phyloP scores from a whole-genome alignment of 768 basidiomycete species.

The Wakefieldia striispora region DNA sequence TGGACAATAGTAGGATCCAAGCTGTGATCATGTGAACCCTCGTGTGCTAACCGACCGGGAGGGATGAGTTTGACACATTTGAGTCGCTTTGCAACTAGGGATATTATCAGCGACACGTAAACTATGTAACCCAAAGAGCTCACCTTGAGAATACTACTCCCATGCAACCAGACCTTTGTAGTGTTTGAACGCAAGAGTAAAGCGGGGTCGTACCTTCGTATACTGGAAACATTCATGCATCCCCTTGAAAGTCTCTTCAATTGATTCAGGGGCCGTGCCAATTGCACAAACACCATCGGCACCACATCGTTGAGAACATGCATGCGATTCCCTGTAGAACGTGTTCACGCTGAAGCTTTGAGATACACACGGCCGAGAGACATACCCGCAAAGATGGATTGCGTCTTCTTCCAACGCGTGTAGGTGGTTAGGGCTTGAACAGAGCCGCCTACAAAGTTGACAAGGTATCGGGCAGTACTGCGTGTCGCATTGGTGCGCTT shows the following conservation, averaged over 20 bases:
- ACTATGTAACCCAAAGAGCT: not conserved
- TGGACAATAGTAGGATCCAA: conserved; percentile 44
- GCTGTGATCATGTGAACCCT: conserved; percentile 50
- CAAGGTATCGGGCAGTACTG: conserved; percentile 55
- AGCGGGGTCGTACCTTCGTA: conserved; percentile 45
- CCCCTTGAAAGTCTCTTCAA: conserved; percentile 61
- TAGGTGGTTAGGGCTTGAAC: conserved; percentile 46
- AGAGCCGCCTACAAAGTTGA: conserved; percentile 53
- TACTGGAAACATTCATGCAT: conserved; percentile 60
- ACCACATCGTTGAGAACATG: conserved; percentile 43
- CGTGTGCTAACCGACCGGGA: conserved; percentile 39
- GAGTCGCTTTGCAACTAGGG: conserved; percentile 47
- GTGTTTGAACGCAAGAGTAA: not conserved
- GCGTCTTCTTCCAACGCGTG: conserved; percentile 43
- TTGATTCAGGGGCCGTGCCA: conserved; percentile 51
- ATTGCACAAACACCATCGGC: conserved; percentile 55
- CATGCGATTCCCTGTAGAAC: conserved; percentile 41
- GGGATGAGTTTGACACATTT: conserved; percentile 49
- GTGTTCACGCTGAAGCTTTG: conserved; percentile 1
- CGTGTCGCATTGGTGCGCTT: conserved; percentile 47
- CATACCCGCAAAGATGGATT: conserved; percentile 59
- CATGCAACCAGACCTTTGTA: not conserved
- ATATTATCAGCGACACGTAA: not conserved
- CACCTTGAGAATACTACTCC: conserved; percentile 52
- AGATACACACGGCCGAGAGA: not conserved